Evolutionary conservation across 805 yeast genomes (phyloP), one percentile per base, ranked within the genome.

Genomic region (Candida tibetensis): DNA sequence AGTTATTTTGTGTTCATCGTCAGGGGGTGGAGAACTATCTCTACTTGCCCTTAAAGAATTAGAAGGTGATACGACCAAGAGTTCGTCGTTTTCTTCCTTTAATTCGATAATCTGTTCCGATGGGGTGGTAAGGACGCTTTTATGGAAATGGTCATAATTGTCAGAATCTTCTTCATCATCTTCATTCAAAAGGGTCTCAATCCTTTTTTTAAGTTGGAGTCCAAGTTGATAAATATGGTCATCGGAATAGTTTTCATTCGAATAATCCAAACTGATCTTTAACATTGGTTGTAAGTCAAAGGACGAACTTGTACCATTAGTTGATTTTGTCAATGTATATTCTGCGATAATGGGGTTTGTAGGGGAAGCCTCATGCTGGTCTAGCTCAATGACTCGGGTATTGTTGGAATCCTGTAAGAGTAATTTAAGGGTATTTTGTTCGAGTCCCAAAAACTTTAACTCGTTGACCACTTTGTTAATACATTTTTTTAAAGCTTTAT

Each of bases 401-500:
- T 46, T 50, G 22, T 43, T 34, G 9, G 52, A 46, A 29, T 62
- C 60, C 36, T 63, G 62, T n/a, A 69, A 43, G 6, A 69, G 42
- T 13, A 69, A 52, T 41, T 66, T 67, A 45, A 55, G 47, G 29
- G 60, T 69, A 18, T 77, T 72, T 41, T 68, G 71, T 28, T 74
- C 70, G 17, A 83, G 57, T 0, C 90, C 90, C 23, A 79, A 54
- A n/a, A 58, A 55, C 30, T 71, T 69, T 30, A 85, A 69, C 58
- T 84, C 91, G 22, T 66, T 61, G 12, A 82, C 89, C 12, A 84
- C 85, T 42, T 67, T 69, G 42, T 75, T 74, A 41, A 84, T 82
- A 40, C 79, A 71, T 53, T 84, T 85, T 53, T 84, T 84, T 41
- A 84, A 57, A 3, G 78, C 72, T 55, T 84, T 84, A 55, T 84